These are phyloP conservation scores for Gentiana straminea DNA, from an alignment of 257 asterid species.

Conservation along the genomic window DNA sequence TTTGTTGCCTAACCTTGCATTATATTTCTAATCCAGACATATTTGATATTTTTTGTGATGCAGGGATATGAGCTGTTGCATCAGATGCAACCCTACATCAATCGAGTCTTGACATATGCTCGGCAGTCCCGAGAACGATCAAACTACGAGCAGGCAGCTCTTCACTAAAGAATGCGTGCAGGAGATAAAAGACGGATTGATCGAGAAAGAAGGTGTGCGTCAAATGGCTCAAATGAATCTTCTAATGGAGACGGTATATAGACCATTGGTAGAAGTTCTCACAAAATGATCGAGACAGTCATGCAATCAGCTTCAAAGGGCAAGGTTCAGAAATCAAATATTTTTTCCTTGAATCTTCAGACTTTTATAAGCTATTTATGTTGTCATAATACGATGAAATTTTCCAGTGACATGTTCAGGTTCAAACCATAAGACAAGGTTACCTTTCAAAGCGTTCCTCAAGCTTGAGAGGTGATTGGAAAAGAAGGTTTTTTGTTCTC, in stretches of 20 bases:
- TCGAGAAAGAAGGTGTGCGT: conserved; percentile 85
- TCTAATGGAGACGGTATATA: conserved; percentile 99
- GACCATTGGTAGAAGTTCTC: conserved; percentile 96
- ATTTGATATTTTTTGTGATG: too few relatives aligned
- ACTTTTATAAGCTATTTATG: neutral
- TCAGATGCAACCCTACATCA: too few relatives aligned
- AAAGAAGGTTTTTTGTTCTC: conserved; percentile 98
- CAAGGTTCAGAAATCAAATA: conserved; percentile 43
- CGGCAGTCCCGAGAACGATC: conserved; percentile 94
- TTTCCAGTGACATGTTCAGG: conserved; percentile 36
- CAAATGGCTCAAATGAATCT: conserved; percentile 82
- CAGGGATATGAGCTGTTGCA: too few relatives aligned
- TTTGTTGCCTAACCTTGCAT: too few relatives aligned
- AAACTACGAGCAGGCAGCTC: conserved; percentile 94
- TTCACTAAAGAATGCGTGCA: conserved; percentile 84
- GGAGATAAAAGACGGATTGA: conserved; percentile 89
- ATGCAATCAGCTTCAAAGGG: conserved; percentile 99
- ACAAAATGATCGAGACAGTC: conserved; percentile 97
- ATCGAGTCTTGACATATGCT: conserved; percentile 88
- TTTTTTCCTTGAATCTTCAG: conserved; percentile 10
- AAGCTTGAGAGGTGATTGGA: conserved; percentile 97
- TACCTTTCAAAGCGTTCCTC: conserved; percentile 97
- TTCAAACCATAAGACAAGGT: conserved; percentile 98
- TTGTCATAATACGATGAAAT: neutral
- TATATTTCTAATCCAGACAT: too few relatives aligned